phyloP scores from a whole-genome alignment of 2,329 filamentous ascomycete genomes.

The Ophiostoma novo-ulmi region DNA sequence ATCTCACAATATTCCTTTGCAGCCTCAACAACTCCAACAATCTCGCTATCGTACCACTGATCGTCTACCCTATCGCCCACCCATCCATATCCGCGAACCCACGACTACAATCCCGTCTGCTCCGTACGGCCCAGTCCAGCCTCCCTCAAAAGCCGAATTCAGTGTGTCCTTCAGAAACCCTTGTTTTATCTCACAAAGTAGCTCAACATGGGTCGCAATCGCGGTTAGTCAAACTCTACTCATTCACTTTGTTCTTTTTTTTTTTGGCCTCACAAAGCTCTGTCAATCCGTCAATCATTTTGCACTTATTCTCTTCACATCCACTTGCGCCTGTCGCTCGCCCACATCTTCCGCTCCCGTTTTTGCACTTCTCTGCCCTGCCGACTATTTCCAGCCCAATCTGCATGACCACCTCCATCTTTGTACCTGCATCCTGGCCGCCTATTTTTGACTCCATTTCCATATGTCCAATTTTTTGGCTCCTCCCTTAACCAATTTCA shows the following conservation, averaged over 20 bases:
- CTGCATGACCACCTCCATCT: not conserved
- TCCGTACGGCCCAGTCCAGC: not conserved
- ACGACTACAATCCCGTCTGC: not conserved
- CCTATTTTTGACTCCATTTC: not conserved
- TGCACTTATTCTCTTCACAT: too few relatives aligned
- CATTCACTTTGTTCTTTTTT: slow-evolving; percentile 10
- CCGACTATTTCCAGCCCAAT: not conserved
- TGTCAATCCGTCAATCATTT: not conserved
- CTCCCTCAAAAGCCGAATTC: not conserved
- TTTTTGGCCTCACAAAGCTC: slow-evolving; percentile 25
- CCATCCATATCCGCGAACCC: not conserved
- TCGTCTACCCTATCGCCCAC: not conserved
- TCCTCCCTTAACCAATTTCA: not conserved
- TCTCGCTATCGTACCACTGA: not conserved
- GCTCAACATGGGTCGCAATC: slow-evolving; percentile 49
- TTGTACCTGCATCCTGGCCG: slow-evolving; percentile 5
- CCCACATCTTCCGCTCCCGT: not conserved
- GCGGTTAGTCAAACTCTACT: slow-evolving; percentile 42
- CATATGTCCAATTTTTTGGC: not conserved
- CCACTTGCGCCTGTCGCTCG: too few relatives aligned
- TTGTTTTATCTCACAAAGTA: slow-evolving; percentile 1
- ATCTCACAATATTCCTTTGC: not conserved
- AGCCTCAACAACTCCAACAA: not conserved
- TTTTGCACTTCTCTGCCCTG: not conserved
- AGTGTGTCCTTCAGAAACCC: not conserved